Conservation (phyloP, 1,284 basidiomycete species). For the Neonothopanus nambi region DNA sequence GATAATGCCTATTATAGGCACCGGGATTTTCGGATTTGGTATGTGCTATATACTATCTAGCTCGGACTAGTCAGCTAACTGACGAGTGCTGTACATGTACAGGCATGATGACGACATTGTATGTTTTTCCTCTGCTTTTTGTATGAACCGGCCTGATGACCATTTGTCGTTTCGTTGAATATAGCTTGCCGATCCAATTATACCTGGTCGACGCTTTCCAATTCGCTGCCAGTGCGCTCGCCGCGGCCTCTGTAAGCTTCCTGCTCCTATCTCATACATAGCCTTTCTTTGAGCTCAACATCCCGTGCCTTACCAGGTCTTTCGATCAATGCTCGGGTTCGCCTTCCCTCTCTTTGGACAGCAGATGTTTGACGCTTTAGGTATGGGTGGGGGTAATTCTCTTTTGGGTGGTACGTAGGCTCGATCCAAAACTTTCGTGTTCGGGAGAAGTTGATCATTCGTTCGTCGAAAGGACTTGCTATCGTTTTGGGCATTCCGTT, state of each 20-base stretch:
- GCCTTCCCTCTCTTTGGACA: conserved; percentile 61
- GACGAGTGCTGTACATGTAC: conserved; percentile 24
- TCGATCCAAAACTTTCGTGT: too few species aligned
- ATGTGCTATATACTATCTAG: not conserved
- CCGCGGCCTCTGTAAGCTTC: conserved; percentile 48
- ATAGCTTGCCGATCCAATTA: conserved; percentile 56
- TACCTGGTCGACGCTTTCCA: conserved; percentile 65
- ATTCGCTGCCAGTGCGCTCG: conserved; percentile 58
- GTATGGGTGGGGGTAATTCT: conserved; percentile 61
- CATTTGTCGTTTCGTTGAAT: conserved; percentile 3
- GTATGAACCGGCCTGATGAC: conserved; percentile 3
- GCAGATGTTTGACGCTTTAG: conserved; percentile 55
- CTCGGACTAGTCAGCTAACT: not conserved
- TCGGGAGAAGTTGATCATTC: not conserved
- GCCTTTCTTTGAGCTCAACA: too few species aligned
- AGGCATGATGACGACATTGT: conserved; percentile 53
- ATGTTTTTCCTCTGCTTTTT: conserved; percentile 18
- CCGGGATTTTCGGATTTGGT: conserved; percentile 33
- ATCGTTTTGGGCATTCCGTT: conserved; percentile 62
- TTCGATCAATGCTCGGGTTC: conserved; percentile 58
- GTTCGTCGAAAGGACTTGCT: conserved; percentile 35
- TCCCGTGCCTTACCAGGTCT: conserved; percentile 37
- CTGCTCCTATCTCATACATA: not conserved
- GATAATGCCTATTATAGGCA: conserved; percentile 58
- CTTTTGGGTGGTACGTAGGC: conserved; percentile 42